Conservation (phyloP, 75 land plant species). For the Selaginella moellendorffii region DNA sequence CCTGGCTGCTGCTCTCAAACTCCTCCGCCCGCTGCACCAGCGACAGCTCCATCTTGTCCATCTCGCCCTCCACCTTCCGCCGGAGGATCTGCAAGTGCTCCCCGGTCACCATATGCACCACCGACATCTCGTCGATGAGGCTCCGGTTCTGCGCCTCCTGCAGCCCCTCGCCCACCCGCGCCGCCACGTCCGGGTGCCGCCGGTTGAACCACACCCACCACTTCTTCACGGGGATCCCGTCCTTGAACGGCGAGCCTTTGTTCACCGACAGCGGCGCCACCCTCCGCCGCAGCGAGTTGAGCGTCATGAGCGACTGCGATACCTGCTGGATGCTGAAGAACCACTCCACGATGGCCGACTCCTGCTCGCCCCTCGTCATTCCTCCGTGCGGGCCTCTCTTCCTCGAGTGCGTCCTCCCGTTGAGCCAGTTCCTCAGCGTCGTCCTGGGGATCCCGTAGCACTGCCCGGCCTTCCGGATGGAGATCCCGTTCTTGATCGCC, state of each 20-base stretch:
- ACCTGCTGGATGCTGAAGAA: background rate
- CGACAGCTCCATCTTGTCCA: background rate
- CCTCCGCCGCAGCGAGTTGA: background rate
- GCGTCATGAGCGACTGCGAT: conserved; percentile 1
- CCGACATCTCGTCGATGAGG: background rate
- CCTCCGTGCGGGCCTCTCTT: conserved; percentile 3
- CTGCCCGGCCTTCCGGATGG: conserved; percentile 5
- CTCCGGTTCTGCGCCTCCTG: background rate
- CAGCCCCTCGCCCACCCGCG: conserved; percentile 1
- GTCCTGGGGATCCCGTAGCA: conserved; percentile 3
- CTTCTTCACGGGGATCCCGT: conserved; percentile 8
- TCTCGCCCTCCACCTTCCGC: background rate
- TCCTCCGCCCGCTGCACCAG: background rate
- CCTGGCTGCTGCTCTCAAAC: background rate
- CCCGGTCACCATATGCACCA: background rate
- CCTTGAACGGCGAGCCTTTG: conserved; percentile 2
- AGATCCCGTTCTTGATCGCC: background rate
- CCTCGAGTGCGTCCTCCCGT: conserved; percentile 7
- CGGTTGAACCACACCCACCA: conserved; percentile 8
- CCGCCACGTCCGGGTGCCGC: background rate
- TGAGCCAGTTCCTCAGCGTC: conserved; percentile 3
- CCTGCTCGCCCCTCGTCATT: conserved; percentile 7
- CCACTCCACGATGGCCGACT: background rate
- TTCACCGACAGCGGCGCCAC: background rate
- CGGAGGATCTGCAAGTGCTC: background rate